Evolutionary conservation across 108 stramenopile species (phyloP).

Genomic region (Bacterosira constricta): DNA sequence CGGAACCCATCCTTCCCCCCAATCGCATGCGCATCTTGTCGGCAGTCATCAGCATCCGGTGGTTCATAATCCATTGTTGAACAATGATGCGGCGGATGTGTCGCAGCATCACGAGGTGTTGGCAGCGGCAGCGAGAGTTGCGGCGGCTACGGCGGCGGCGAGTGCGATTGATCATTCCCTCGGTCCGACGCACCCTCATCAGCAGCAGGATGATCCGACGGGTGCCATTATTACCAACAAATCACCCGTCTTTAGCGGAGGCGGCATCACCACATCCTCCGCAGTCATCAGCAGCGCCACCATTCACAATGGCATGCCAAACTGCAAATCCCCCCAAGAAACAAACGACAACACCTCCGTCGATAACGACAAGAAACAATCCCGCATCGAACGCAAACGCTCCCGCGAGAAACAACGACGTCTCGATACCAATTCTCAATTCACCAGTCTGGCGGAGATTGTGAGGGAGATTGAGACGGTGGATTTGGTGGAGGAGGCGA

Average conservation of each 20-base stretch:
- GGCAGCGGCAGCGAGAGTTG: background rate
- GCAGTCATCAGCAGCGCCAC: no score
- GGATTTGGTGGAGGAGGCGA: slow-evolving; percentile 51
- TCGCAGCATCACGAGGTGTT: background rate
- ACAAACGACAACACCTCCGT: slow-evolving; percentile 1
- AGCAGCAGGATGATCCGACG: no score
- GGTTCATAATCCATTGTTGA: background rate
- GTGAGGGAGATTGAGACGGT: slow-evolving; percentile 66
- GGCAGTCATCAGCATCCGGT: background rate
- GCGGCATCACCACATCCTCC: no score
- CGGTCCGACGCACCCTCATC: no score
- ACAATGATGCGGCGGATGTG: background rate
- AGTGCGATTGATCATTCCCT: no score
- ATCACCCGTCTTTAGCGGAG: no score
- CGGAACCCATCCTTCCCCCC: background rate
- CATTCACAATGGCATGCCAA: no score
- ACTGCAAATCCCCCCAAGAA: no score
- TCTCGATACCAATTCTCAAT: slow-evolving; percentile 77
- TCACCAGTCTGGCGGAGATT: slow-evolving; percentile 67
- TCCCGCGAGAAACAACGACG: slow-evolving; percentile 81
- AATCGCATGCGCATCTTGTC: background rate
- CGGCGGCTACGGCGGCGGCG: background rate
- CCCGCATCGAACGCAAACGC: slow-evolving; percentile 80
- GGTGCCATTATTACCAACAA: no score
- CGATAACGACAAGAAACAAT: slow-evolving; percentile 44